Evolutionary conservation across 1,284 basidiomycete genomes (phyloP), one percentile per base, ranked within the genome.

Genomic region (Sutorius eximius): DNA sequence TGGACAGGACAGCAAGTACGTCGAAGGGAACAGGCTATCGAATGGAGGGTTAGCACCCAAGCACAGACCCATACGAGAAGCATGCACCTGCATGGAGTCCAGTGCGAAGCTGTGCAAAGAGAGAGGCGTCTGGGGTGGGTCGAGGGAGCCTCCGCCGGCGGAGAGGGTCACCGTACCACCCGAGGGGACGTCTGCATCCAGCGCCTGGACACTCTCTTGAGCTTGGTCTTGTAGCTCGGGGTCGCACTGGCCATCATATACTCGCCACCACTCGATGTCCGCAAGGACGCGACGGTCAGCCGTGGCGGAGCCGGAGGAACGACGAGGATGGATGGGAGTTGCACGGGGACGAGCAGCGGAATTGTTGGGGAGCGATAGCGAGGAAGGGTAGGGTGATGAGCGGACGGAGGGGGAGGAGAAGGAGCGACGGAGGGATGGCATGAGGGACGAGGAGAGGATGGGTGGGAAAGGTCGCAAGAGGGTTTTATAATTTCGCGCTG

Each of bases 211-310:
- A 37, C 61, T 62, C 16, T 68, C 66, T 13, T 60, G 62, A 51
- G 58, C 52, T 22, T 63, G 71, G 60, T 71, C 76, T 55, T 73
- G 77, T 59, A 68, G 67, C 58, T 75, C 73, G 50, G 70, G 63
- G 64, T 82, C 78, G 68, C 76, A 77, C 71, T 91, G 88, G 56
- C 86, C 84, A 55, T 84, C 85, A 59, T 79, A 73, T 59, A 91
- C 87, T 62, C 77, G 80, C 89, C 89, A 91, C 89, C 89, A 91
- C 69, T 89, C 87, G 63, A 91, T 85, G 74, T 91, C 88, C 38
- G 87, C 88, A 56, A 91, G 79, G 59, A 91, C 87, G 61, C 87
- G 80, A 66, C 88, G 79, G 60, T 71, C 76, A 59, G 67, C 71
- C 30, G 80, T 81, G 61, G 87, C 83, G 56, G 87, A 86, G 58